phyloP scores from a whole-genome alignment of 2,329 filamentous ascomycete genomes.

The Ascochyta lentis region DNA sequence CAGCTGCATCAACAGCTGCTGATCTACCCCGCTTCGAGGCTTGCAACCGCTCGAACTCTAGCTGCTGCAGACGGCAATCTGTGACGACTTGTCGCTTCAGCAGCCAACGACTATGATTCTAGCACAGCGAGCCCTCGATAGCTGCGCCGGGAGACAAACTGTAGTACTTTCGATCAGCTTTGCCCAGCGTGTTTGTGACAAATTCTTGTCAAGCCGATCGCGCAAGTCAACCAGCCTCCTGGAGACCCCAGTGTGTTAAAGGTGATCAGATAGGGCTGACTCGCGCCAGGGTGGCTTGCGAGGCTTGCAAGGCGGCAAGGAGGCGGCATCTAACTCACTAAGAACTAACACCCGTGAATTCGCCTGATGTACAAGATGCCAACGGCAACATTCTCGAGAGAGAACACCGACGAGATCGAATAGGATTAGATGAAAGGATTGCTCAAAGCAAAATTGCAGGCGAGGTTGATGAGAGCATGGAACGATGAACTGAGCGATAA shows the following conservation, averaged over 20 bases:
- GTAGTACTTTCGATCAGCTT: neutral
- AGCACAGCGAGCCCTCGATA: neutral
- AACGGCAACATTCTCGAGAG: neutral
- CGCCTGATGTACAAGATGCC: conserved; percentile 7
- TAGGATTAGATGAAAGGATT: neutral
- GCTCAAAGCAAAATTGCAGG: neutral
- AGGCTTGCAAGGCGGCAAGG: conserved; percentile 7
- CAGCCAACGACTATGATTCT: neutral
- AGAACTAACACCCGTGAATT: conserved; percentile 13
- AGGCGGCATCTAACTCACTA: conserved; percentile 1
- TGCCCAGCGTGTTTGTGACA: neutral
- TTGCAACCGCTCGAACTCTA: conserved; percentile 3
- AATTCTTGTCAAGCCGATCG: neutral
- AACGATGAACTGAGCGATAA: neutral
- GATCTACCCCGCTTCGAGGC: conserved; percentile 17
- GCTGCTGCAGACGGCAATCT: conserved; percentile 9
- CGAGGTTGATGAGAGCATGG: neutral
- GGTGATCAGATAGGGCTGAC: neutral
- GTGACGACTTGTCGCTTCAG: neutral
- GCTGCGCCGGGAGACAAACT: neutral
- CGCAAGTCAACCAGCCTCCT: neutral
- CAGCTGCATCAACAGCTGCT: neutral
- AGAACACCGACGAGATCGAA: too few relatives aligned
- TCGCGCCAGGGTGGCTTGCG: neutral
- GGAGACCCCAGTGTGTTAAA: neutral